A percentile compares a stretch with the other conserved stretches of the same genome.
Conservation (phyloP, 139 green algal species). For the Coelastrella sp. region DNA sequence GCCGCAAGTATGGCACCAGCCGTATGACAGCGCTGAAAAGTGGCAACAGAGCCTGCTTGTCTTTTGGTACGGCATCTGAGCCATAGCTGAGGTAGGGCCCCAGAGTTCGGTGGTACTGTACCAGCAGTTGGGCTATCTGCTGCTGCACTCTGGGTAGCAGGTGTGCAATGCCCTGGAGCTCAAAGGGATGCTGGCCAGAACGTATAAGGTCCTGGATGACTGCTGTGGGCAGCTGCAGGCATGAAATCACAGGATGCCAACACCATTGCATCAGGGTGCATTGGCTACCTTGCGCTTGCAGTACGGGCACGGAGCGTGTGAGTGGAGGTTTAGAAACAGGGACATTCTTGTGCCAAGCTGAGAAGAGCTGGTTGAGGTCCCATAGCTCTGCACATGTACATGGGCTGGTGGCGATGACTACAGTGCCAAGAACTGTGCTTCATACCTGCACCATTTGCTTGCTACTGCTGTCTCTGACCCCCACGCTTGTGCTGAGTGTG, state of each 20-base stretch:
- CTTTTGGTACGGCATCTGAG: slow-evolving; percentile 41
- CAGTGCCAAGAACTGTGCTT: no score
- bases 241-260: no score
- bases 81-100: not conserved
- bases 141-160: slow-evolving; percentile 50
- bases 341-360: no score
- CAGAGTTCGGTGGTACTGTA: slow-evolving; percentile 60
- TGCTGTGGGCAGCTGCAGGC: slow-evolving; percentile 6
- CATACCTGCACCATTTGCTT: slow-evolving; percentile 38
- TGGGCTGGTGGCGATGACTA: not conserved
- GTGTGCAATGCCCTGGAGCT: slow-evolving; percentile 61
- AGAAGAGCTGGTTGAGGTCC: no score
- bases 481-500: not conserved
- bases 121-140: slow-evolving; percentile 29
- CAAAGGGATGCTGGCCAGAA: slow-evolving; percentile 67
- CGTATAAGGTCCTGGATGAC: slow-evolving; percentile 69
- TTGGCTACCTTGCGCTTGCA: no score
- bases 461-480: not conserved
- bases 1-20: slow-evolving; percentile 59
- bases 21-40: slow-evolving; percentile 37
- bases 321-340: no score
- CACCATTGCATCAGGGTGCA: no score
- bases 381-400: no score
- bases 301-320: no score
- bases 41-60: slow-evolving; percentile 5